A percentile compares a stretch with the other conserved stretches of the same genome.
Conservation (phyloP, 306 rosid genomes). For the Trifolium subterraneum region DNA sequence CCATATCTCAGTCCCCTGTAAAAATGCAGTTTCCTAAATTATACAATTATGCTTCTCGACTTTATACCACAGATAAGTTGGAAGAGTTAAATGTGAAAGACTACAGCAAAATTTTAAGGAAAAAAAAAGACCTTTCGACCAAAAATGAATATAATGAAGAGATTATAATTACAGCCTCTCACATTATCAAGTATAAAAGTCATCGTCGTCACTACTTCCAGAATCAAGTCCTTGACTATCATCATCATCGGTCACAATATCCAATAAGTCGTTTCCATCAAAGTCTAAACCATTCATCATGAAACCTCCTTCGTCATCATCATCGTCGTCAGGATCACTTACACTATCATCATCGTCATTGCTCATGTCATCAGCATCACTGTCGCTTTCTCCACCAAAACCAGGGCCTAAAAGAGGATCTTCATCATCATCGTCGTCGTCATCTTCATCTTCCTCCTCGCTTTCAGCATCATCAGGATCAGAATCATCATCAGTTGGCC, state of each 20-base stretch:
- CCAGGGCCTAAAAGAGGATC: slow-evolving; percentile 79
- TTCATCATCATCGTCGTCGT: slow-evolving; percentile 56
- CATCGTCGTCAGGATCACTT: slow-evolving; percentile 65
- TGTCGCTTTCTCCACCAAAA: slow-evolving; percentile 79
- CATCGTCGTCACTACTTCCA: slow-evolving; percentile 79
- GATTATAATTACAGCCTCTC: slow-evolving; percentile 57
- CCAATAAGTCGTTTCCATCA: slow-evolving; percentile 74
- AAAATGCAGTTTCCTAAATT: background rate
- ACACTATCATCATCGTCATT: slow-evolving; percentile 67
- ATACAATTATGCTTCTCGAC: slow-evolving; percentile 41
- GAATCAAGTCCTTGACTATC: slow-evolving; percentile 69
- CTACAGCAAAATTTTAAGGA: slow-evolving; percentile 49
- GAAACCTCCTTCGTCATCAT: slow-evolving; percentile 73
- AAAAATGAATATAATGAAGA: slow-evolving; percentile 48
- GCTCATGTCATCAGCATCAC: slow-evolving; percentile 79
- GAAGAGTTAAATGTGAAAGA: slow-evolving; percentile 13
- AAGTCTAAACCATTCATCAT: slow-evolving; percentile 72
- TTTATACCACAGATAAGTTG: slow-evolving; percentile 17
- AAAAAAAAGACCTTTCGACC: slow-evolving; percentile 37
- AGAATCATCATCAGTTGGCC: slow-evolving; percentile 94
- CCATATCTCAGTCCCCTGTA: background rate
- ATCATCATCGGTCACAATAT: slow-evolving; percentile 74
- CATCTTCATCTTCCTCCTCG: slow-evolving; percentile 90
- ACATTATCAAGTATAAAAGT: slow-evolving; percentile 61
- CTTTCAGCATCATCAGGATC: slow-evolving; percentile 98